A percentile compares a stretch with the other conserved stretches of the same genome.
phyloP scores from a whole-genome alignment of 192 early-diverging fungal species.

The Glomus cerebriforme region DNA sequence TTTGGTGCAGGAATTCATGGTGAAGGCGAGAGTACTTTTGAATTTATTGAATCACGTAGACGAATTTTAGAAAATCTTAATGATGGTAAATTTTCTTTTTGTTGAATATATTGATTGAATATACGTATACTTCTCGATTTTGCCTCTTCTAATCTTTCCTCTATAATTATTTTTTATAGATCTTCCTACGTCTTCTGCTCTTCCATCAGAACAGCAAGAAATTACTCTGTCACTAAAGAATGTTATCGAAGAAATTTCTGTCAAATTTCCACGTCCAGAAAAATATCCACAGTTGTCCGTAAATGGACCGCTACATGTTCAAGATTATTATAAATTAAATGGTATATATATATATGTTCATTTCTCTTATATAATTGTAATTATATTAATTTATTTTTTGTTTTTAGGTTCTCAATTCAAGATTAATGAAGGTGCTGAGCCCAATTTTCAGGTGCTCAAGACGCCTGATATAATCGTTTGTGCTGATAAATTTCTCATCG shows the following conservation, averaged over 20 bases:
- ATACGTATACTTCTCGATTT: neutral
- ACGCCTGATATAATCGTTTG: slow-evolving; percentile 56
- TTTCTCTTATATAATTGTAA: neutral
- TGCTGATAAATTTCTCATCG: slow-evolving; percentile 52
- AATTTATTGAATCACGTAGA: slow-evolving; percentile 4
- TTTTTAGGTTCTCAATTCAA: slow-evolving; percentile 44
- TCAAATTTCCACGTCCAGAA: neutral
- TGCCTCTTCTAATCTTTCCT: neutral
- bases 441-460: slow-evolving; percentile 43
- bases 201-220: slow-evolving; percentile 2
- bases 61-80: neutral
- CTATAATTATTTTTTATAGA: neutral
- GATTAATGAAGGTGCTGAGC: slow-evolving; percentile 30
- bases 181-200: slow-evolving; percentile 6
- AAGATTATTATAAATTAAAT: slow-evolving; percentile 16
- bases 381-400: neutral
- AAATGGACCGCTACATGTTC: slow-evolving; percentile 3
- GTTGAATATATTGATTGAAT: neutral
- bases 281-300: neutral
- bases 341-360: neutral
- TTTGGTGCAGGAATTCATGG: slow-evolving; percentile 12
- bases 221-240: neutral
- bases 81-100: neutral
- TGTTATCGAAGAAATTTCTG: neutral
- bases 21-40: slow-evolving; percentile 12